phyloP scores from a whole-genome alignment of 371 early-diverging fungal species.

The Apophysomyces ossiformis region DNA sequence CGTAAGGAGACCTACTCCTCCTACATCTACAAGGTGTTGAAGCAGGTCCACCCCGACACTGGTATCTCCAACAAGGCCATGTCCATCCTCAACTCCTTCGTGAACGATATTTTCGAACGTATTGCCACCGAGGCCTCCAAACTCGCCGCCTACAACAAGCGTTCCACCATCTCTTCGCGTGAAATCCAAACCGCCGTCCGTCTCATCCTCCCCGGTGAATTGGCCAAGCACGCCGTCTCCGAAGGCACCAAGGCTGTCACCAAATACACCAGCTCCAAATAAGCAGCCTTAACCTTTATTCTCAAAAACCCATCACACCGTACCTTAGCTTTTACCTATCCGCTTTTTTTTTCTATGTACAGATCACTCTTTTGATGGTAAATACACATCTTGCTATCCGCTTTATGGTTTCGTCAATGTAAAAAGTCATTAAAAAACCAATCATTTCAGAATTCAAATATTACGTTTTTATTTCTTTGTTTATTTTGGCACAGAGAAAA shows the following conservation, averaged over 20 bases:
- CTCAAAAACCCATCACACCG: slow-evolving; percentile 6
- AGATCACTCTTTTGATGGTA: slow-evolving; percentile 9
- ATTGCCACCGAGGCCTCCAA: slow-evolving; percentile 91
- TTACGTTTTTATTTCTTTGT: neutral
- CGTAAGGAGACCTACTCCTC: slow-evolving; percentile 93
- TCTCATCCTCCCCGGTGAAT: slow-evolving; percentile 94
- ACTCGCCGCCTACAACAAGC: slow-evolving; percentile 95
- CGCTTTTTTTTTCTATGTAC: slow-evolving; percentile 26
- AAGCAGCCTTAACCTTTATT: slow-evolving; percentile 25
- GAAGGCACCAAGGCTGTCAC: slow-evolving; percentile 98
- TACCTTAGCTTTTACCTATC: slow-evolving; percentile 25
- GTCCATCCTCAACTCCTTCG: slow-evolving; percentile 98
- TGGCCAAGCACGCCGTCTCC: slow-evolving; percentile 97
- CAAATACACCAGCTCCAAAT: slow-evolving; percentile 91
- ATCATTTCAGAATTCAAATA: neutral
- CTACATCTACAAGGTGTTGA: slow-evolving; percentile 97
- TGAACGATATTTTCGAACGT: slow-evolving; percentile 97
- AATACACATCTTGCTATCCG: slow-evolving; percentile 11
- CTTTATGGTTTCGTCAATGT: slow-evolving; percentile 22
- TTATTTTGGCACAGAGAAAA: slow-evolving; percentile 49
- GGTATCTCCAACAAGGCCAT: slow-evolving; percentile 99
- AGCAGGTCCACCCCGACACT: slow-evolving; percentile 97
- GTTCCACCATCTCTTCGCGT: slow-evolving; percentile 93
- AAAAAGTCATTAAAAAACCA: slow-evolving; percentile 20
- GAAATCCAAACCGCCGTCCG: slow-evolving; percentile 96